phyloP scores from a whole-genome alignment of 2,329 filamentous ascomycete species.

The Apiospora arundinis region DNA sequence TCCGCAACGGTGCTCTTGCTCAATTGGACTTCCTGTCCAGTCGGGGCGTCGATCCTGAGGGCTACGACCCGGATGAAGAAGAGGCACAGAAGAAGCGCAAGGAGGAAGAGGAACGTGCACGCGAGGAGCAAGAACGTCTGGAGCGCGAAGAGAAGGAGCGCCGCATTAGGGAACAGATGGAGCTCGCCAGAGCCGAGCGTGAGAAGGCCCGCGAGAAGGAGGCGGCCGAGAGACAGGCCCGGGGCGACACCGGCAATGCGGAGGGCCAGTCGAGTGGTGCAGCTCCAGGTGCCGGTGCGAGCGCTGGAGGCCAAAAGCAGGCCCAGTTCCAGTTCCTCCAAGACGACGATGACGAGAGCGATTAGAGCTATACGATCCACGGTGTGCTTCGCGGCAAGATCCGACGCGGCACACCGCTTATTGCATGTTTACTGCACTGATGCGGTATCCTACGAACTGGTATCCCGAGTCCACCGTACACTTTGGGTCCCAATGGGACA shows the following conservation, averaged over 20 bases:
- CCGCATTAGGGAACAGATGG: conserved; percentile 49
- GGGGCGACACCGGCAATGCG: conserved; percentile 31
- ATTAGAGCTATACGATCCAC: conserved; percentile 29
- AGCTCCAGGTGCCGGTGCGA: conserved; percentile 28
- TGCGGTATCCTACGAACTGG: background rate
- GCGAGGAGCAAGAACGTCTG: conserved; percentile 53
- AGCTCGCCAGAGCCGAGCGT: conserved; percentile 47
- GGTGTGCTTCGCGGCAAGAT: background rate
- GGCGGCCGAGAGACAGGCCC: conserved; percentile 22
- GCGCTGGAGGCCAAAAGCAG: conserved; percentile 52
- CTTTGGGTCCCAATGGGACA: background rate
- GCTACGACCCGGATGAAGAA: conserved; percentile 63
- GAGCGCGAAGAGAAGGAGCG: conserved; percentile 55
- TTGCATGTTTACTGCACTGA: background rate
- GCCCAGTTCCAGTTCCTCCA: conserved; percentile 62
- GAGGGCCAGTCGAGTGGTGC: conserved; percentile 33
- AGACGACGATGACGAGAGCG: conserved; percentile 57
- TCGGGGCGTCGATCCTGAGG: conserved; percentile 65
- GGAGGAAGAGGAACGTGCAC: conserved; percentile 55
- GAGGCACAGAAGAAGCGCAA: conserved; percentile 55
- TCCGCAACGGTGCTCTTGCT: conserved; percentile 72
- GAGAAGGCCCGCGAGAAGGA: conserved; percentile 33
- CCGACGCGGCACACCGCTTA: background rate
- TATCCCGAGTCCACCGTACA: background rate
- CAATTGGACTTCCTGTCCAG: conserved; percentile 67